phyloP scores from a whole-genome alignment of 2,329 filamentous ascomycete species.

The Sarocladiaceae sp. region DNA sequence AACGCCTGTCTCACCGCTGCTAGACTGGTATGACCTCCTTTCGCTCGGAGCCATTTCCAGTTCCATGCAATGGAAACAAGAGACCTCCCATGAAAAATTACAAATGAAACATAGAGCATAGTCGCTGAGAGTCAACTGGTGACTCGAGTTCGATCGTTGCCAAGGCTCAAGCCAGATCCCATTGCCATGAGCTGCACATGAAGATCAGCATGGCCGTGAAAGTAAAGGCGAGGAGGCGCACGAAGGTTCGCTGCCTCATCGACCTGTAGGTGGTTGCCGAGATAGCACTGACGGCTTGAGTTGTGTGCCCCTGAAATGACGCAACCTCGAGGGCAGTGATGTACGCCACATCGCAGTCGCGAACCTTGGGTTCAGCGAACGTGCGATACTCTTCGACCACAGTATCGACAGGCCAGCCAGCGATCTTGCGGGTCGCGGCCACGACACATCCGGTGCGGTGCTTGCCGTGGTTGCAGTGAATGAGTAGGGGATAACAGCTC shows the following conservation, averaged over 20 bases:
- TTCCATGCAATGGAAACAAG: neutral
- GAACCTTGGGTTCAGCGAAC: constrained; percentile 58
- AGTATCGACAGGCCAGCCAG: constrained; percentile 58
- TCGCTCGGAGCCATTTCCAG: neutral
- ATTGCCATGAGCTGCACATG: constrained; percentile 19
- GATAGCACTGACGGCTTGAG: neutral
- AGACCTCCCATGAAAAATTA: neutral
- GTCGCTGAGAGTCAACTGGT: too few relatives aligned
- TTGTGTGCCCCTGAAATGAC: neutral
- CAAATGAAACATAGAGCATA: constrained; percentile 5
- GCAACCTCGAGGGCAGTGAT: constrained; percentile 41
- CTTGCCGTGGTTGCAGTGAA: constrained; percentile 94
- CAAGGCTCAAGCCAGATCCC: constrained; percentile 38
- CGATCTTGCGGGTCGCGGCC: constrained; percentile 70
- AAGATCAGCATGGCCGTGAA: neutral
- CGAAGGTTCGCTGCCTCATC: constrained; percentile 31
- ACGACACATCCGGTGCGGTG: constrained; percentile 91
- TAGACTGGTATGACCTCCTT: neutral
- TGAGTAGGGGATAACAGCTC: constrained; percentile 72
- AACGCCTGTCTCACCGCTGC: constrained; percentile 2
- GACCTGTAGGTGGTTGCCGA: constrained; percentile 16
- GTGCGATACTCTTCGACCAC: constrained; percentile 70
- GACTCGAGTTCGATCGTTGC: too few relatives aligned
- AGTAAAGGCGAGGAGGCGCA: constrained; percentile 34
- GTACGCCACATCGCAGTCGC: constrained; percentile 57